Evolutionary conservation across 306 rosid species (phyloP).

Genomic region (Vachellia collinsii): DNA sequence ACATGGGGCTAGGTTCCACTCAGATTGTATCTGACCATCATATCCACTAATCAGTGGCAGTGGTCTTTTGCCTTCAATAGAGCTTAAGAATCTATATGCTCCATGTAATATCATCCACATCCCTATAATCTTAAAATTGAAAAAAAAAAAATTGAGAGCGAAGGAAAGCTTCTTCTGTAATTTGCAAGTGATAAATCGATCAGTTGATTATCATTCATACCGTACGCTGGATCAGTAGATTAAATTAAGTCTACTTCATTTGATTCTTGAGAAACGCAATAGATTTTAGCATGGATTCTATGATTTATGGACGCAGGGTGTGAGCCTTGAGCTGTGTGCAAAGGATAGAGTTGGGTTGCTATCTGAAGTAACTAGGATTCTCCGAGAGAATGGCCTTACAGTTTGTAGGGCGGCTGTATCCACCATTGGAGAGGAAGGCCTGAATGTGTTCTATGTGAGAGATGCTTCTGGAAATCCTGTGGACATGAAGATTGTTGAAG

Average conservation of each 20-base stretch:
- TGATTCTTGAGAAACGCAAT: neutral
- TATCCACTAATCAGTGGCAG: slow-evolving; percentile 44
- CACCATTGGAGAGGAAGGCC: slow-evolving; percentile 61
- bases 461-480: slow-evolving; percentile 60
- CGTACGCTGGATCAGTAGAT: neutral
- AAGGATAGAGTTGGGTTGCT: slow-evolving; percentile 77
- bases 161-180: slow-evolving; percentile 5
- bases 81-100: slow-evolving; percentile 52
- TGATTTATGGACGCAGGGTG: slow-evolving; percentile 57
- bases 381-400: slow-evolving; percentile 71
- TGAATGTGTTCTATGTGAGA: slow-evolving; percentile 64
- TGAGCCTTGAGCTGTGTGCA: slow-evolving; percentile 74
- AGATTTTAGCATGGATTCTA: slow-evolving; percentile 34
- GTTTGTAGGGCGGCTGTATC: slow-evolving; percentile 72
- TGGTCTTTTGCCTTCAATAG: slow-evolving; percentile 52
- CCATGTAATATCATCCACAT: slow-evolving; percentile 48
- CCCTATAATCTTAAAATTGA: slow-evolving; percentile 34
- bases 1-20: slow-evolving; percentile 49
- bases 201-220: neutral
- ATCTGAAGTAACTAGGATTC: slow-evolving; percentile 74
- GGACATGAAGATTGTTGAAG: slow-evolving; percentile 50
- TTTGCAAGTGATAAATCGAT: slow-evolving; percentile 1
- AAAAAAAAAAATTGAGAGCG: neutral
- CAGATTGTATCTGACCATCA: slow-evolving; percentile 50
- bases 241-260: neutral